Evolutionary conservation across 768 basidiomycete genomes (phyloP), one percentile per base, ranked within the genome.

Genomic region (Auricularia sp.): DNA sequence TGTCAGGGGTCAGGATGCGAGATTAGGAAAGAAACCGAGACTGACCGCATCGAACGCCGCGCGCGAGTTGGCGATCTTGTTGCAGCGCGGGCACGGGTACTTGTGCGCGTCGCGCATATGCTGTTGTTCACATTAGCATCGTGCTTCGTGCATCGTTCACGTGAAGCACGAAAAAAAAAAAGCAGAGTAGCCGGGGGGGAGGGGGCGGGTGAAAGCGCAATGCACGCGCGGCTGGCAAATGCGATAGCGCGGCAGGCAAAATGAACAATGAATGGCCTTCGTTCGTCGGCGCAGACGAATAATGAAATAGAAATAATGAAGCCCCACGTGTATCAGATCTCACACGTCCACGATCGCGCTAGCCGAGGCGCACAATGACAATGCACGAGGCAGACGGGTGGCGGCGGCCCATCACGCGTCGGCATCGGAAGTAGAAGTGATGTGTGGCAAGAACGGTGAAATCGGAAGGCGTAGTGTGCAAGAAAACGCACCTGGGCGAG

Each of bases 21-120:
- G n/a, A n/a, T n/a, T n/a, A n/a, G n/a, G n/a, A 29, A 29, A 29
- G 29, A 29, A 29, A 29, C 3, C 39, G 39, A 7, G 39, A 51
- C 47, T 16, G 6, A 51, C 47, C 5, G 56, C 56, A 4, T 59
- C 56, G 1, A 59, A 59, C 7, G 56, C 56, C 29, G 56, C 56
- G 56, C 56, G 56, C 23, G 56, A 59, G 56, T 59, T 59, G 18
- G 56, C 56, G 18, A 59, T 59, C 56, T 59, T 59, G 56, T 59
- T 59, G 56, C 56, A 59, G 8, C 56, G 56, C 29, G 56, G 56
- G 56, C 56, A 59, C 11, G 56, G 56, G 23, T 59, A 59, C 29
- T 59, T 59, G 56, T 59, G 56, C 56, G 56, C 56, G 56, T 59
- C 56, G 56, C 56, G 56, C 56, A 59, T 59, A 35, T 59, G 56